These are phyloP conservation scores for Gastrolobium bilobum DNA, from an alignment of 306 rosid species.

Conservation along the genomic window DNA sequence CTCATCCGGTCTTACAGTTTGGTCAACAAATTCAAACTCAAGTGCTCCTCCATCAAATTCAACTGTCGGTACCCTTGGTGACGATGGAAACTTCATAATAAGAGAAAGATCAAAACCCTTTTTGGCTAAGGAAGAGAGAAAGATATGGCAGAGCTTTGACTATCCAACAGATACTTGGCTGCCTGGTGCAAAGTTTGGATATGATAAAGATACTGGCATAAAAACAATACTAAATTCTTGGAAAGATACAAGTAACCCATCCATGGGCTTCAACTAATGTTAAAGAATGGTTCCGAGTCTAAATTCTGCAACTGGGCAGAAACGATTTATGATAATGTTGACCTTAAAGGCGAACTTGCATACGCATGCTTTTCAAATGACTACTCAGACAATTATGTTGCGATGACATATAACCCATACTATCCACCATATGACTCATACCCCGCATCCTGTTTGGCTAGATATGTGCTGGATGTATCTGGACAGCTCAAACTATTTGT, in stretches of 20 bases:
- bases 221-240: constrained; percentile 35
- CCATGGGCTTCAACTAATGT: constrained; percentile 36
- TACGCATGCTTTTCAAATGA: not conserved
- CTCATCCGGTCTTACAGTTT: constrained; percentile 21
- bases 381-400: not conserved
- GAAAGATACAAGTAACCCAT: constrained; percentile 46
- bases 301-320: not conserved
- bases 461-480: constrained; percentile 41
- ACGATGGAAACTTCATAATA: constrained; percentile 49
- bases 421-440: not conserved
- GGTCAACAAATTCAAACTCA: constrained; percentile 43
- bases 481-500: constrained; percentile 46
- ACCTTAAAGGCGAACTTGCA: not conserved
- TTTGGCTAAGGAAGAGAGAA: not conserved
- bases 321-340: not conserved
- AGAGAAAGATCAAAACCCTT: constrained; percentile 14
- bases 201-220: constrained; percentile 31
- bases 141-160: constrained; percentile 60
- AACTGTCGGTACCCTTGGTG: constrained; percentile 34
- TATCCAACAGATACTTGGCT: constrained; percentile 60
- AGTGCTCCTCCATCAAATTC: not conserved
- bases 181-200: constrained; percentile 52
- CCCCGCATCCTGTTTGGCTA: not conserved
- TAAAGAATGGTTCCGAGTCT: not conserved
- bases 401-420: too few relatives aligned